These are phyloP conservation scores for Podospora didyma DNA, from an alignment of 495 filamentous ascomycete genomes.

Conservation along the genomic window DNA sequence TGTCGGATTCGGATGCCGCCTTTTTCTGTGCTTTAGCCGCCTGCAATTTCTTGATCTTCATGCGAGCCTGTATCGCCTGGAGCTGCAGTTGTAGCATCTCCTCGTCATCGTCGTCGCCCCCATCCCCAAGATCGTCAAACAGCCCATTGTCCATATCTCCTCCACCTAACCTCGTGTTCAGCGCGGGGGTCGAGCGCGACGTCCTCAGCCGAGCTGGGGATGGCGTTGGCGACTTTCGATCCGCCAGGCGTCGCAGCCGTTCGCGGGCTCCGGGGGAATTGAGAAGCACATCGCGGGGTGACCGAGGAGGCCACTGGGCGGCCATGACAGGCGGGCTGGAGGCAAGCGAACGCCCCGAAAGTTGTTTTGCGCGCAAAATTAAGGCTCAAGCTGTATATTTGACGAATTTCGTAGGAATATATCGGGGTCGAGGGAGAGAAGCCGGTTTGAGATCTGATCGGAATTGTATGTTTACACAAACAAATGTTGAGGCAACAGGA, in stretches of 20 bases:
- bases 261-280: slow-evolving; percentile 77
- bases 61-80: slow-evolving; percentile 76
- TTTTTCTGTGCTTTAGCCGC: slow-evolving; percentile 47
- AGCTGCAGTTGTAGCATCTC: slow-evolving; percentile 81
- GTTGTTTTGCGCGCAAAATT: neutral
- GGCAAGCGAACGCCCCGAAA: neutral
- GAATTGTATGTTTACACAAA: slow-evolving; percentile 6
- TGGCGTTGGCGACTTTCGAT: slow-evolving; percentile 57
- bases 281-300: slow-evolving; percentile 77
- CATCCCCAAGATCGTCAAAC: slow-evolving; percentile 32
- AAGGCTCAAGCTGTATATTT: neutral
- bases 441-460: neutral
- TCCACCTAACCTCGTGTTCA: slow-evolving; percentile 13
- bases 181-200: slow-evolving; percentile 16
- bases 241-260: slow-evolving; percentile 59
- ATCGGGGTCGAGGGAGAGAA: neutral
- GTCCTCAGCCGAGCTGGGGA: slow-evolving; percentile 49
- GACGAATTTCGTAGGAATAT: neutral
- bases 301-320: slow-evolving; percentile 78
- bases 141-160: slow-evolving; percentile 35
- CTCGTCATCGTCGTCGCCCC: slow-evolving; percentile 80
- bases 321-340: slow-evolving; percentile 18
- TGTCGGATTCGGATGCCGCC: slow-evolving; percentile 16
- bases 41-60: slow-evolving; percentile 86
- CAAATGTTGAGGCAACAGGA: neutral